Evolutionary conservation across 331 rosid genomes (phyloP).

Genomic region (Rhamnella rubrinervis): DNA sequence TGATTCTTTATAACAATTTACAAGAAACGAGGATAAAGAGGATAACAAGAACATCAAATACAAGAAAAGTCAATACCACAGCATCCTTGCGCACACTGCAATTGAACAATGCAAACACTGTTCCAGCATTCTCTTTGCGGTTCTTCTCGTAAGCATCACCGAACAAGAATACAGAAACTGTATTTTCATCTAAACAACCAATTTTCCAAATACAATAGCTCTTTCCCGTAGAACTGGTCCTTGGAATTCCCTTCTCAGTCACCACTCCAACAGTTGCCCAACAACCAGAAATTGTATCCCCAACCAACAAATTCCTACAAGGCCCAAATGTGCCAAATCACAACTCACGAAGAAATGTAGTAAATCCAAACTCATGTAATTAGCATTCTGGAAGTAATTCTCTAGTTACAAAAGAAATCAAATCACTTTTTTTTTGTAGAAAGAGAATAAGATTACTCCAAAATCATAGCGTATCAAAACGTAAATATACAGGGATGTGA

Average conservation of each 20-base stretch:
- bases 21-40: neutral
- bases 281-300: slow-evolving; percentile 71
- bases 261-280: slow-evolving; percentile 92
- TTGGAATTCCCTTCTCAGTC: slow-evolving; percentile 71
- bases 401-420: neutral
- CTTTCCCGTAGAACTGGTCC: slow-evolving; percentile 70
- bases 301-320: slow-evolving; percentile 67
- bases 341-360: neutral
- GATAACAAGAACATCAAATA: neutral
- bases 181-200: slow-evolving; percentile 69
- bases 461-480: neutral
- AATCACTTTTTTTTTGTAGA: neutral
- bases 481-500: slow-evolving; percentile 12
- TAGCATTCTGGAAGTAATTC: neutral
- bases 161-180: slow-evolving; percentile 72
- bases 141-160: slow-evolving; percentile 79
- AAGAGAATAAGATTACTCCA: neutral
- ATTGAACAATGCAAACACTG: slow-evolving; percentile 71
- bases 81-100: slow-evolving; percentile 73
- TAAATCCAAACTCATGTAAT: neutral
- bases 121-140: slow-evolving; percentile 55
- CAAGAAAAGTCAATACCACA: slow-evolving; percentile 41
- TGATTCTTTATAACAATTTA: neutral
- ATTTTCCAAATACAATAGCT: slow-evolving; percentile 69
- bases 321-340: slow-evolving; percentile 9